Evolutionary conservation across 1,139 yeast genomes (phyloP).

Genomic region (Kodamaea derodonti): DNA sequence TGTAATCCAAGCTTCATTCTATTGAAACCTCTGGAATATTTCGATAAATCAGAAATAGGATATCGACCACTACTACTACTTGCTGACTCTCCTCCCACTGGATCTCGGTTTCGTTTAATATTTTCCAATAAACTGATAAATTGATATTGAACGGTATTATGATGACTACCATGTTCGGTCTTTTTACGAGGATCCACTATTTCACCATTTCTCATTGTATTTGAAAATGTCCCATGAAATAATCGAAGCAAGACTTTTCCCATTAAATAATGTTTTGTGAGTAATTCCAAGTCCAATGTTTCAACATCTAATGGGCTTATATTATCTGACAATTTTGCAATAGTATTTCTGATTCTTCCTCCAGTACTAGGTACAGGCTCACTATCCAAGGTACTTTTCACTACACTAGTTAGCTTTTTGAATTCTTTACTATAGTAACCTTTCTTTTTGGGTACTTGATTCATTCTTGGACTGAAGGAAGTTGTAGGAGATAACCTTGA

Average conservation of each 20-base stretch:
- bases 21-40: constrained; percentile 34
- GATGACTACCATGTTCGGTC: neutral
- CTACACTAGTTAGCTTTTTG: constrained; percentile 61
- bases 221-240: constrained; percentile 27
- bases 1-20: constrained; percentile 37
- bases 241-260: constrained; percentile 36
- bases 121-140: constrained; percentile 38
- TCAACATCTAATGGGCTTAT: constrained; percentile 41
- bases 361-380: constrained; percentile 21
- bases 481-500: neutral
- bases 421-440: constrained; percentile 27
- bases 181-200: constrained; percentile 3
- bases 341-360: constrained; percentile 30
- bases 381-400: constrained; percentile 61
- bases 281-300: constrained; percentile 37
- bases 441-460: neutral
- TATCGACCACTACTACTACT: neutral
- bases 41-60: constrained; percentile 20
- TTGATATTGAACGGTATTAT: constrained; percentile 16
- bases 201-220: constrained; percentile 1
- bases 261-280: constrained; percentile 28
- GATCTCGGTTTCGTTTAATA: constrained; percentile 23
- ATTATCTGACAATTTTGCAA: constrained; percentile 36
- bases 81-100: constrained; percentile 3
- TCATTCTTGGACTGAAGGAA: neutral